phyloP scores from a whole-genome alignment of 1,284 basidiomycete species.

The Ustilago tritici region DNA sequence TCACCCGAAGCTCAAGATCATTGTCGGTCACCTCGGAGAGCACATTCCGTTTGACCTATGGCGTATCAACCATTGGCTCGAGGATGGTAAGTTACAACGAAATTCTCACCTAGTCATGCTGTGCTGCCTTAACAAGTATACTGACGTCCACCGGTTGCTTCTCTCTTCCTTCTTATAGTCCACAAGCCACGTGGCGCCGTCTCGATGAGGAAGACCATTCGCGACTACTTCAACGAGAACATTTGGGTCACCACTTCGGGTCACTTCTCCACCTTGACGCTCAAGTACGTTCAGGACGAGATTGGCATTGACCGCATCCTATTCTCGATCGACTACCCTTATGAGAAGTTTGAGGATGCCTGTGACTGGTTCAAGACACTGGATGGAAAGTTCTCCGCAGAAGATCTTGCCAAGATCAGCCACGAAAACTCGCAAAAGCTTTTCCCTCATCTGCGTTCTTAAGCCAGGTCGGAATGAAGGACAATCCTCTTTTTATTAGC shows the following conservation, averaged over 20 bases:
- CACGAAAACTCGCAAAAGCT: slow-evolving; percentile 50
- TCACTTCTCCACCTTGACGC: slow-evolving; percentile 57
- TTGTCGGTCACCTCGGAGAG: slow-evolving; percentile 70
- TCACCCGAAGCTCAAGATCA: slow-evolving; percentile 69
- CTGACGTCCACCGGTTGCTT: neutral
- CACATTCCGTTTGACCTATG: slow-evolving; percentile 69
- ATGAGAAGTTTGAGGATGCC: slow-evolving; percentile 67
- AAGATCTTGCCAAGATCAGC: slow-evolving; percentile 49
- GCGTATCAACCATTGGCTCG: slow-evolving; percentile 69
- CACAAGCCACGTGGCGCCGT: slow-evolving; percentile 60
- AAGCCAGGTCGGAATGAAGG: neutral
- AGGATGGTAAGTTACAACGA: slow-evolving; percentile 49
- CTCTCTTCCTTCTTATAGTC: slow-evolving; percentile 20
- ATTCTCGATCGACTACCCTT: slow-evolving; percentile 70
- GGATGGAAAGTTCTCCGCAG: slow-evolving; percentile 35
- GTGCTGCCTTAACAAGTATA: neutral
- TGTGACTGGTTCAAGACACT: slow-evolving; percentile 65
- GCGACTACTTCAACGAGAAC: slow-evolving; percentile 62
- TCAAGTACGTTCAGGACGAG: slow-evolving; percentile 60
- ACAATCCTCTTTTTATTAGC: neutral
- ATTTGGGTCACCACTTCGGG: slow-evolving; percentile 66
- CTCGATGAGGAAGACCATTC: slow-evolving; percentile 56
- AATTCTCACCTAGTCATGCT: neutral
- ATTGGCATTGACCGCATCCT: slow-evolving; percentile 67
- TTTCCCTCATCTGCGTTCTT: slow-evolving; percentile 42